Evolutionary conservation across 75 land plant species (phyloP), one percentile per base, ranked within the genome.

Genomic region (Isoetes taiwanensis): DNA sequence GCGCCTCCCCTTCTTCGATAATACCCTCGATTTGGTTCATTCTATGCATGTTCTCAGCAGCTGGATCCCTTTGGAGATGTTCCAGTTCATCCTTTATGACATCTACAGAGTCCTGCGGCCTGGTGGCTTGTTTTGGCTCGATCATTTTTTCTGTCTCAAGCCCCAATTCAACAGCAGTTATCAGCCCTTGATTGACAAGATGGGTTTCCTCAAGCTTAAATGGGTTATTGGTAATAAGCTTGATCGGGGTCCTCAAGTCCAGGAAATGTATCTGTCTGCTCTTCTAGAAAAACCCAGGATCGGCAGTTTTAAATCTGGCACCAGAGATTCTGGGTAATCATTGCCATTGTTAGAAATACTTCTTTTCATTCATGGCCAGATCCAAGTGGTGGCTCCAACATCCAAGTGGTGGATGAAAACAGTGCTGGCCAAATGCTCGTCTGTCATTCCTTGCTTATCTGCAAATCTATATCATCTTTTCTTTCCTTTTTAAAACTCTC

Each of bases 21-120:
- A 71, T 59, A 80, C 90, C 11, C 54, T 87, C 38, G 94, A 87
- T 32, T 31, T 84, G 3, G 82, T 87, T 4, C 94, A 87, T 64
- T 80, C 94, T 8, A 84, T 87, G 94, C 90, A 87, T 38, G 82
- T 84, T 2, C 64, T 86, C 46, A 84, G 90, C 59, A 80, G 78
- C 72, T 84, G 89, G 89, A 70, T 86, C 31, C 89, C 89, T 0
- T 28, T 41, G 9, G 54, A 19, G 40, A 1, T 69, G 59, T 37
- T 87, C 61, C 69, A 84, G 11, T 87, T 84, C 52, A 34, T 81
- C 21, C 25, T 87, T 38, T 87, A 64, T 40, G 94, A 87, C 40
- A 71, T 84, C 17, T 79, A 84, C 60, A 73, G 94, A 39, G 73
- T 87, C 17, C 58, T 80, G 52, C 72, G 97, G 58, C 80, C 81